These are phyloP conservation scores for Arthrobotrys conoides DNA, from an alignment of 2,329 filamentous ascomycete species.

Conservation along the genomic window DNA sequence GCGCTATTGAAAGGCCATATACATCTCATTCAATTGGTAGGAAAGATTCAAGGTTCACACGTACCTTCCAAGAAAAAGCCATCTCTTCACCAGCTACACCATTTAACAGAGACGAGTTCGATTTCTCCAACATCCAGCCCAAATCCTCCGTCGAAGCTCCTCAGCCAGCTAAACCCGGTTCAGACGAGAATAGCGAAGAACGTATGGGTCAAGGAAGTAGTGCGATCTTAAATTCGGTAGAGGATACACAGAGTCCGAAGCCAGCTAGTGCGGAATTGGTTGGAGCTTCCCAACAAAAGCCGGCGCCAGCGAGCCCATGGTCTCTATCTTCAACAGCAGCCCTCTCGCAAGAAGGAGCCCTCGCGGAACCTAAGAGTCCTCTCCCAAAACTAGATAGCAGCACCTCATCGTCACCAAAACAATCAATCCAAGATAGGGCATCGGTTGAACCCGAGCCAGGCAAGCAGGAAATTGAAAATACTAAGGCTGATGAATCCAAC, in stretches of 20 bases:
- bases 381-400: constrained; percentile 54
- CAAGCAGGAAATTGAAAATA: constrained; percentile 14
- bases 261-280: constrained; percentile 25
- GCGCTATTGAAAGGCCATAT: constrained; percentile 44
- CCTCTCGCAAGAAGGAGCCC: constrained; percentile 54
- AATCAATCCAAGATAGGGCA: constrained; percentile 26
- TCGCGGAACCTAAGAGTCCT: constrained; percentile 50
- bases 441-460: constrained; percentile 34
- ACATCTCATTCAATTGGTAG: constrained; percentile 55
- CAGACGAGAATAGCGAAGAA: constrained; percentile 30
- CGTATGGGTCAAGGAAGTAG: constrained; percentile 57
- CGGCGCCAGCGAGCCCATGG: constrained; percentile 51
- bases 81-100: constrained; percentile 52
- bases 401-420: constrained; percentile 14
- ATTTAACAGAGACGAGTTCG: constrained; percentile 46
- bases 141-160: constrained; percentile 34
- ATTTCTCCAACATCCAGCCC: constrained; percentile 36
- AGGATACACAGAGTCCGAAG: constrained; percentile 36
- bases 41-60: constrained; percentile 57
- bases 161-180: constrained; percentile 9
- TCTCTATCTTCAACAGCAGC: constrained; percentile 52
- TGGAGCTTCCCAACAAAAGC: constrained; percentile 37
- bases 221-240: constrained; percentile 51
- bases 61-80: constrained; percentile 57
- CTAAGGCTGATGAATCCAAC: constrained; percentile 33